Evolutionary conservation across 2,329 filamentous ascomycete species (phyloP), one percentile per base, ranked within the genome.

Genomic region (Alternaria brassicicola): DNA sequence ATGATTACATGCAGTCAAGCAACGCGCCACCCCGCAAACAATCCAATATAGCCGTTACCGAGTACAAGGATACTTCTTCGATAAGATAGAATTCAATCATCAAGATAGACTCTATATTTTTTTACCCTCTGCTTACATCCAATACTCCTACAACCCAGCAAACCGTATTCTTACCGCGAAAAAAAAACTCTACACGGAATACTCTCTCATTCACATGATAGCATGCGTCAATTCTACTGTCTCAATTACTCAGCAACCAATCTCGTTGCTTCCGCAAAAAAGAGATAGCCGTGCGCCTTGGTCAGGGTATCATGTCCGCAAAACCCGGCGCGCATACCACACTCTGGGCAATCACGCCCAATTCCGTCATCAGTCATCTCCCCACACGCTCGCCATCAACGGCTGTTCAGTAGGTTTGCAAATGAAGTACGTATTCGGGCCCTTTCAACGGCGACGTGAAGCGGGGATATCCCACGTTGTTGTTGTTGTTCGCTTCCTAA

Each of bases 341-440:
- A 26, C 8, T 46, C 43, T 23, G 43, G 19, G 30, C 43, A 47
- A 35, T 47, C 30, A 33, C 19, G 43, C 43, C 28, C 19, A 19
- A n/a, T 33, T 31, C 35, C 30, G 43, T 47, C 43, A 47, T 47
- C 43, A 47, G 23, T 33, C 30, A 47, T 47, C 43, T 47, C 43
- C 43, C 43, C 43, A 33, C 28, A 47, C 21, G 43, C 43, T 47
- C 43, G 43, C 43, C 30, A 47, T 33, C 30, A 47, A 47, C 43
- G 30, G 31, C 12, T 19, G 30, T 31, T 30, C 30, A 23, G 13
- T 47, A 47, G 19, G 30, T 33, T 47, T 33, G 15, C 6, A 47
- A 47, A 47, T 47, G 43, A 47, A 31, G 30, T 23, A 42, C 39
- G 13, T 25, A 42, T 42, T n/a, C 39, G 21, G 28, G 43, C 28